Evolutionary conservation across 345 rosid species (phyloP), one percentile per base, ranked within the genome.

Genomic region (Hirschfeldia incana): DNA sequence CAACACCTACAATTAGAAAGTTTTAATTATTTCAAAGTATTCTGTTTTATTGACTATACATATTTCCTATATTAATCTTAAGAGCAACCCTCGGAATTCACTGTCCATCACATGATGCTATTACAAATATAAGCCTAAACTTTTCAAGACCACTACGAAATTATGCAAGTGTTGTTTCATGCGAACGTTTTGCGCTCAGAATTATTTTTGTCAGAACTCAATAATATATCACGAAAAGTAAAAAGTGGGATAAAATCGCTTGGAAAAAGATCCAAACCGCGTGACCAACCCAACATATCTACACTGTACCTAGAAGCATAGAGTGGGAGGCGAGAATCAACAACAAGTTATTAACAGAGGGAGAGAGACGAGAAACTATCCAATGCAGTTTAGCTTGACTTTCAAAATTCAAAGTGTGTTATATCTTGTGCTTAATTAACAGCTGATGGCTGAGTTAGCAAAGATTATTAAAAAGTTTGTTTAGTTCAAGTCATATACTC

Each of bases 261-360:
- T 11, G 11, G 3, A 39, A 44, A 8, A 59, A 62, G 55, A 69
- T 69, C 21, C 53, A 74, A 74, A 74, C 33, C 58, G 72, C 76
- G 70, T 80, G 79, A 80, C 79, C 79, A 80, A 80, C 83, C 83
- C 68, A 80, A 80, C 76, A 58, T 42, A 55, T 33, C 61, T 64
- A 69, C 33, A 78, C 8, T 67, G 61, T 34, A 69, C 30, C 55
- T 62, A 26, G 62, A 49, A 34, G 80, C 70, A 55, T 77, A 49
- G 3, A 62, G 26, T 34, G 55, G 55, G 30, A 61, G 30, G 69
- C 76, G 59, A 53, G 27, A 29, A 30, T 64, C 36, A 37, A 53
- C 5, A 30, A 67, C 10, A 21, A 37, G 16, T 3, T 8, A 26
- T 42, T 27, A 11, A 59, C 13, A 27, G 13, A 59, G 2, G 8